Evolutionary conservation across 129 eudicot species (phyloP), one percentile per base, ranked within the genome.

Genomic region (Gnaphalium uliginosum): DNA sequence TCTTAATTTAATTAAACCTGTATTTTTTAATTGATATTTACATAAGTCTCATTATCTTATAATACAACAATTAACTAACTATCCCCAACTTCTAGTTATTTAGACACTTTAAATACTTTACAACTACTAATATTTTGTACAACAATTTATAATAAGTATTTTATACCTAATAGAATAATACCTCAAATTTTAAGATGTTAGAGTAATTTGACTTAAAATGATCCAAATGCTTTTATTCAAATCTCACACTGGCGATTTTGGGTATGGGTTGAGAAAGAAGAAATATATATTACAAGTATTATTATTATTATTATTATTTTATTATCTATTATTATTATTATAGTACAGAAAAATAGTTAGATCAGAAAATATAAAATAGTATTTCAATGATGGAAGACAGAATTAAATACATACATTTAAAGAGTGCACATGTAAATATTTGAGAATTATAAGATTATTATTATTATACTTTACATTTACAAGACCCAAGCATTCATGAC

Each of bases 401-500:
- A 24, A 26, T n/a, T 39, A 23, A 69, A 77, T 59, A 41, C 69
- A 77, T 59, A 41, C 69, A 77, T 23, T 27, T n/a, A 9, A 75
- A 29, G 30, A 75, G 19, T 46, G 29, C 76, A 77, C 81, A 77
- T 77, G 61, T 60, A 68, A 58, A 54, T 17, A 66, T 76, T 75
- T 75, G 39, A 75, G 65, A 64, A 1, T 2, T 1, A 29, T 67
- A 58, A 5, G 22, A 67, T 23, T 53, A 51, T 30, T 14, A 67
- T 2, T n/a, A n/a, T 23, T 50, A 50, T 37, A 21, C 6, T 57
- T 39, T 78, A 27, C 22, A n/a, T 68, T 57, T 41, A 43, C 71
- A 17, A 4, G 25, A 60, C 78, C 27, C 48, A 77, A 50, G 48
- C 69, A 37, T 51, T 72, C 32, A 79, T 37, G 73, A 64, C 56